Conservation (phyloP, 495 filamentous ascomycete species). For the Aspergillus olivimuriae region DNA sequence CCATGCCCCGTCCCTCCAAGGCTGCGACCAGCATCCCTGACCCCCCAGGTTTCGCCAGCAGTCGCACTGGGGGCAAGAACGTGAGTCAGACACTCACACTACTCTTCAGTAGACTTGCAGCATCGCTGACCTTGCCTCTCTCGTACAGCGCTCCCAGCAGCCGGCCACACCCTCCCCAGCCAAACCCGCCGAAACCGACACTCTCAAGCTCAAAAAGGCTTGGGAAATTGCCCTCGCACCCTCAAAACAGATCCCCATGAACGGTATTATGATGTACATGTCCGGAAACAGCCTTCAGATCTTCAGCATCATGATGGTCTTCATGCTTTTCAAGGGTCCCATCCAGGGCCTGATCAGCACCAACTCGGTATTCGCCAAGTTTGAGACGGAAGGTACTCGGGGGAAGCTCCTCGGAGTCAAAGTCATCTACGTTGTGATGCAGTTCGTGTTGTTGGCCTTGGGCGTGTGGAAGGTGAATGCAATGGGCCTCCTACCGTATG, state of each 20-base stretch:
- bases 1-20: conserved; percentile 50
- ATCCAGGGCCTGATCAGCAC: conserved; percentile 76
- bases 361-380: conserved; percentile 74
- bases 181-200: conserved; percentile 75
- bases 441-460: conserved; percentile 71
- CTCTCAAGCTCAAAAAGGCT: conserved; percentile 93
- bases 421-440: conserved; percentile 78
- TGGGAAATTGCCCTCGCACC: conserved; percentile 97
- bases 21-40: conserved; percentile 65
- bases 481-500: conserved; percentile 92
- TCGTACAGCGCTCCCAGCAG: conserved; percentile 33
- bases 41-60: conserved; percentile 76
- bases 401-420: conserved; percentile 71
- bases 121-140: conserved; percentile 13
- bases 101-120: background rate
- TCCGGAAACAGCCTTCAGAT: conserved; percentile 97
- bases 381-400: conserved; percentile 78
- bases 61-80: conserved; percentile 35
- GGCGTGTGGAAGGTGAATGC: conserved; percentile 95
- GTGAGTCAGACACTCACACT: conserved; percentile 14
- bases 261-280: conserved; percentile 99
- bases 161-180: conserved; percentile 22
- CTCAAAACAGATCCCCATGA: conserved; percentile 94
- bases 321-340: conserved; percentile 96
- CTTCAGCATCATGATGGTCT: conserved; percentile 99